These are phyloP conservation scores for Keithomyces neogunnii DNA, from an alignment of 2,329 filamentous ascomycete genomes.

Conservation along the genomic window DNA sequence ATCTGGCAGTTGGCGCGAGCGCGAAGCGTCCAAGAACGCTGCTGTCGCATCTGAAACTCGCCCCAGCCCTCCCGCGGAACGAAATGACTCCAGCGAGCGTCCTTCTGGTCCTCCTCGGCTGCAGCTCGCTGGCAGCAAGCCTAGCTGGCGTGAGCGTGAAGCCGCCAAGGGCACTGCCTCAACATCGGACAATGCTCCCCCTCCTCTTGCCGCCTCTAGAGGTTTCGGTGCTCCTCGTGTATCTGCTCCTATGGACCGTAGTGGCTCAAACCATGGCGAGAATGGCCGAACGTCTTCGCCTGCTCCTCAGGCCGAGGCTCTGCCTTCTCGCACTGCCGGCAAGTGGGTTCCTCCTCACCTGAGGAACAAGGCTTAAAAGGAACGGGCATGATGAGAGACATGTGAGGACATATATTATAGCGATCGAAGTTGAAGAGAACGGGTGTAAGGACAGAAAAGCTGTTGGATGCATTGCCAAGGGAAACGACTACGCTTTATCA, in stretches of 20 bases:
- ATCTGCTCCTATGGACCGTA: conserved; percentile 33
- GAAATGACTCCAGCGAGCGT: conserved; percentile 39
- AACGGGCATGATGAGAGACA: not conserved
- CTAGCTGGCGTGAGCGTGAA: conserved; percentile 68
- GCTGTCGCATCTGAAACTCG: conserved; percentile 12
- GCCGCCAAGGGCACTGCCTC: conserved; percentile 34
- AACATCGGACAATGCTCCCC: conserved; percentile 35
- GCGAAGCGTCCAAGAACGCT: conserved; percentile 22
- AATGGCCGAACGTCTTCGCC: conserved; percentile 31
- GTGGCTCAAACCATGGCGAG: conserved; percentile 33
- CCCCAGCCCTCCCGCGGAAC: conserved; percentile 27
- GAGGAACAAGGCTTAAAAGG: conserved; percentile 23
- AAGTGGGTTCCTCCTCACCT: conserved; percentile 50
- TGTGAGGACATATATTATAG: not conserved
- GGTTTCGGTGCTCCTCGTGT: conserved; percentile 18
- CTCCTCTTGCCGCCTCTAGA: conserved; percentile 31
- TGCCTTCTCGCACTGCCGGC: conserved; percentile 44
- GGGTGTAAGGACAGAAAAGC: not conserved
- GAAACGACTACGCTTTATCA: not conserved
- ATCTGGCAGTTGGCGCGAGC: conserved; percentile 34
- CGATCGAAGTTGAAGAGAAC: not conserved
- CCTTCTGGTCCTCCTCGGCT: conserved; percentile 50
- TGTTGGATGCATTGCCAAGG: conserved; percentile 1
- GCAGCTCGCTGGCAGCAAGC: conserved; percentile 51
- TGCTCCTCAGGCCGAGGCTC: conserved; percentile 36